A percentile compares a stretch with the other conserved stretches of the same genome.
Evolutionary conservation across 73 alveolate species (phyloP).

Genomic region (Paramecium primaurelia): DNA sequence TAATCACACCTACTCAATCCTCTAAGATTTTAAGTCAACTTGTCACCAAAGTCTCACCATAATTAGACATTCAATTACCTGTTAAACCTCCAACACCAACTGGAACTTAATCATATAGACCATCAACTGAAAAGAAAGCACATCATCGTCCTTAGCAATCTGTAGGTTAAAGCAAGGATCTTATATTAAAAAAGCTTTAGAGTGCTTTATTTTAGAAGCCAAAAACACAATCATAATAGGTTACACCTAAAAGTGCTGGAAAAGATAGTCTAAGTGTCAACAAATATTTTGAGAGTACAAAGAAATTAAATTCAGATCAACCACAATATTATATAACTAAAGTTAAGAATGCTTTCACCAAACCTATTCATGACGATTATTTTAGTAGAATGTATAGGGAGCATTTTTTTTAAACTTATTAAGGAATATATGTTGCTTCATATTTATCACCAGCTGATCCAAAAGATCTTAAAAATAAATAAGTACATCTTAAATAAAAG

Average conservation of each 20-base stretch:
- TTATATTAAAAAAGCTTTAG: not conserved
- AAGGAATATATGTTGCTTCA: constrained; percentile 21
- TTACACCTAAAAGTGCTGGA: not conserved
- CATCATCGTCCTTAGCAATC: not conserved
- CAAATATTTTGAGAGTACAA: not conserved
- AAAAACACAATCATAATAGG: not conserved
- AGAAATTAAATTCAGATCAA: not conserved
- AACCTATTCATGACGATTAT: constrained; percentile 9
- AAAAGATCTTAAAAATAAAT: not conserved
- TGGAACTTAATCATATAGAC: not conserved
- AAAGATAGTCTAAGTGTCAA: not conserved
- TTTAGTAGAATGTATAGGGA: constrained; percentile 9
- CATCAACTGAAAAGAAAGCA: not conserved
- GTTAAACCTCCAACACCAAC: constrained; percentile 37
- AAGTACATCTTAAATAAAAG: not conserved
- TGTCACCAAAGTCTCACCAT: constrained; percentile 7
- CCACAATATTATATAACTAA: not conserved
- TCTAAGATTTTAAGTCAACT: not conserved
- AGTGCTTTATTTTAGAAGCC: not conserved
- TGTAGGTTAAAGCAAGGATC: not conserved
- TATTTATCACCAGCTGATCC: constrained; percentile 15
- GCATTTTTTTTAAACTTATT: constrained; percentile 15
- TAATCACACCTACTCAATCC: not conserved
- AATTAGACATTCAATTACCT: not conserved
- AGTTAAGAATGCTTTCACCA: not conserved